These are phyloP conservation scores for Malus hybrid DNA, from an alignment of 331 rosid genomes.

Conservation along the genomic window DNA sequence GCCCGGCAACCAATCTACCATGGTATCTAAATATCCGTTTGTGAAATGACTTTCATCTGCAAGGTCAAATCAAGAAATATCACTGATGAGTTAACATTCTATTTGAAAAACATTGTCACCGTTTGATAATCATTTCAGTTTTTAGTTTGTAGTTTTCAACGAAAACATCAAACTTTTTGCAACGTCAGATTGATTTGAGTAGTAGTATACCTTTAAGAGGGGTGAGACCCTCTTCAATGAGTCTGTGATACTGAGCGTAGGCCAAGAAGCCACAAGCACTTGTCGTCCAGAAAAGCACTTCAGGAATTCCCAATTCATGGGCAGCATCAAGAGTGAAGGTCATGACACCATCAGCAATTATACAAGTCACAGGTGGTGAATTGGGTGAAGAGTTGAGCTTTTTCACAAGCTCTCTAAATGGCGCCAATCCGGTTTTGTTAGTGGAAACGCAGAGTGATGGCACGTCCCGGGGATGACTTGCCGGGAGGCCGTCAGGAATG, in stretches of 20 bases:
- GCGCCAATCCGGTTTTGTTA: not conserved
- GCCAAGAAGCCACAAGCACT: constrained; percentile 48
- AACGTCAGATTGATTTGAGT: too few species aligned
- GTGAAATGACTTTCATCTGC: constrained; percentile 21
- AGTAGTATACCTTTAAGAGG: constrained; percentile 47
- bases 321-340: constrained; percentile 50
- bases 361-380: constrained; percentile 24
- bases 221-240: constrained; percentile 24
- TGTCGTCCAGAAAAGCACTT: constrained; percentile 33
- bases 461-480: not conserved
- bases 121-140: too few species aligned
- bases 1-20: constrained; percentile 34
- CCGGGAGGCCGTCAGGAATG: constrained; percentile 15
- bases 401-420: not conserved
- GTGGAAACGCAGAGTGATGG: not conserved
- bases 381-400: not conserved
- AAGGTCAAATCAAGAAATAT: not conserved
- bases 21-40: constrained; percentile 24
- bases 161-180: too few species aligned
- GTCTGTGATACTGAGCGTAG: constrained; percentile 19
- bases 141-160: too few species aligned
- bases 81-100: not conserved
- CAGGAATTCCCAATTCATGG: constrained; percentile 26
- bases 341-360: constrained; percentile 43
- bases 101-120: too few species aligned